A percentile compares a stretch with the other conserved stretches of the same genome.
phyloP scores from a whole-genome alignment of 116 monocot genomes.

The Thalassia testudinum region DNA sequence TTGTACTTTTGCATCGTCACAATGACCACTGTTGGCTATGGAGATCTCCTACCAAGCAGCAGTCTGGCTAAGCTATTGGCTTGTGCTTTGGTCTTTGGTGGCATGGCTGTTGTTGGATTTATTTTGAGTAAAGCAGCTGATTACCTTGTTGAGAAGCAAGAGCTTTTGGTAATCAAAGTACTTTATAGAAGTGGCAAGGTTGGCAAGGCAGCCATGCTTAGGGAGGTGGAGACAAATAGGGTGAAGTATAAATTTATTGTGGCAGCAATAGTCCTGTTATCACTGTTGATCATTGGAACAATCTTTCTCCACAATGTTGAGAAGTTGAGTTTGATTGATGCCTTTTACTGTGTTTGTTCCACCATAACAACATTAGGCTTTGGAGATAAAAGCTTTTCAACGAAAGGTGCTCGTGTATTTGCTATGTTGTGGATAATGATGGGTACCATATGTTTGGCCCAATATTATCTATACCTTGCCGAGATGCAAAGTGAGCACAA shows the following conservation, averaged over 20 bases:
- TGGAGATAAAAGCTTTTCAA: no score
- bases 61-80: slow-evolving; percentile 55
- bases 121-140: slow-evolving; percentile 70
- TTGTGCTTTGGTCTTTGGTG: slow-evolving; percentile 67
- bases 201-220: slow-evolving; percentile 24
- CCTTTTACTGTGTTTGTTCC: no score
- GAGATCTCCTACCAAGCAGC: slow-evolving; percentile 77
- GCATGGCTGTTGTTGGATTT: slow-evolving; percentile 71
- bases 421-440: no score
- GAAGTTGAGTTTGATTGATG: slow-evolving; percentile 37
- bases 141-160: slow-evolving; percentile 86
- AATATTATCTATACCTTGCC: no score
- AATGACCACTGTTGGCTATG: slow-evolving; percentile 95
- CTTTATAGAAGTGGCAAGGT: slow-evolving; percentile 27
- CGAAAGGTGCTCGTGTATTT: no score
- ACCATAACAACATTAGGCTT: no score
- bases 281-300: slow-evolving; percentile 34
- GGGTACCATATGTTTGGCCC: no score
- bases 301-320: slow-evolving; percentile 50
- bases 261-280: slow-evolving; percentile 14
- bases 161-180: slow-evolving; percentile 50
- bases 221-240: slow-evolving; percentile 38
- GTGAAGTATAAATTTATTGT: slow-evolving; percentile 44
- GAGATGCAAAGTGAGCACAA: no score
- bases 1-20: slow-evolving; percentile 93